Evolutionary conservation across 306 rosid genomes (phyloP).

Genomic region (Fragaria ananassa): DNA sequence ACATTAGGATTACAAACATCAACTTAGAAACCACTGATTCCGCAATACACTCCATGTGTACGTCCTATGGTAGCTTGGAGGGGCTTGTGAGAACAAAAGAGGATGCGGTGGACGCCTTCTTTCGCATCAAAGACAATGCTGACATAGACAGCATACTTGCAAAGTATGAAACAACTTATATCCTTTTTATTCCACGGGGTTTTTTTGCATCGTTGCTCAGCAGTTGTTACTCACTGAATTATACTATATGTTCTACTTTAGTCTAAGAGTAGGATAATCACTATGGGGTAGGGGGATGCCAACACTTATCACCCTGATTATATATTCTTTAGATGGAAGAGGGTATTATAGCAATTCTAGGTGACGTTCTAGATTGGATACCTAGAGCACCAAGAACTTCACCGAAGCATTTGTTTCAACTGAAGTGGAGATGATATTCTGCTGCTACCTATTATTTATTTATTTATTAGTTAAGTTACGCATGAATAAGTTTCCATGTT

Average conservation of each 20-base stretch:
- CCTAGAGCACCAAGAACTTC: not conserved
- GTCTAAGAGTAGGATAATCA: not conserved
- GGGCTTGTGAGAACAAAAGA: conserved; percentile 24
- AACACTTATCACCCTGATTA: not conserved
- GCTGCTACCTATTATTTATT: not conserved
- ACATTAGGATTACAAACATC: conserved; percentile 19
- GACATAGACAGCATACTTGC: conserved; percentile 5
- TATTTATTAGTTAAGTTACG: not conserved
- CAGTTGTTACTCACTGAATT: not conserved
- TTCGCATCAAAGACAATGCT: not conserved
- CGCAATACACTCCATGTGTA: conserved; percentile 21
- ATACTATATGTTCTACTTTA: not conserved
- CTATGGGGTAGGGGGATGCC: not conserved
- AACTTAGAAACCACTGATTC: conserved; percentile 18
- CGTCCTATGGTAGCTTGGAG: conserved; percentile 14
- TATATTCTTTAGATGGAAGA: not conserved
- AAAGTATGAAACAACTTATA: conserved; percentile 19
- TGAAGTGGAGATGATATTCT: not conserved
- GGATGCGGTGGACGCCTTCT: conserved; percentile 22
- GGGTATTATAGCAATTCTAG: not conserved
- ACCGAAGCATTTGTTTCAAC: not conserved
- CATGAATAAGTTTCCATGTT: not conserved
- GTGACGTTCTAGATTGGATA: not conserved
- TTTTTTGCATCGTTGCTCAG: not conserved
- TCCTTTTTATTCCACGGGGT: not conserved